Percentiles rank a stretch among this genome's conserved stretches.
These are phyloP conservation scores for Aspergillus incahuasiensis DNA, from an alignment of 495 filamentous ascomycete species.

Conservation along the genomic window DNA sequence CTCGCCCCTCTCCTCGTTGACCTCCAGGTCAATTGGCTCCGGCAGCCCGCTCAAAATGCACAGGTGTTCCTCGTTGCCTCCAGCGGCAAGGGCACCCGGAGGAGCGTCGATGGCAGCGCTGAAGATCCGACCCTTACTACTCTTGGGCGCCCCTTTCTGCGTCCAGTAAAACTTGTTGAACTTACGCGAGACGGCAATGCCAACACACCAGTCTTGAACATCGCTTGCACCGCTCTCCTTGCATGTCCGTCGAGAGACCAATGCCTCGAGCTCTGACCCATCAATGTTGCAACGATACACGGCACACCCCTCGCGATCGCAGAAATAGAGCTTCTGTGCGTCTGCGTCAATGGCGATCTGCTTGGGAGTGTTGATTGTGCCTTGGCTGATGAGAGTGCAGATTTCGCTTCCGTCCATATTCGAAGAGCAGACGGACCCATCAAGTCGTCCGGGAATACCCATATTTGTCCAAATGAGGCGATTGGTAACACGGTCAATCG, in stretches of 20 bases:
- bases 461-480: constrained; percentile 54
- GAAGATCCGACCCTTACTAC: constrained; percentile 42
- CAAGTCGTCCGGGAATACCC: constrained; percentile 34
- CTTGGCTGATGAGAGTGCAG: constrained; percentile 31
- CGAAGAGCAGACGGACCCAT: constrained; percentile 43
- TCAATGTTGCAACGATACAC: constrained; percentile 45
- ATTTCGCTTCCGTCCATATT: constrained; percentile 43
- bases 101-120: constrained; percentile 36
- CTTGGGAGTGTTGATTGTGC: constrained; percentile 47
- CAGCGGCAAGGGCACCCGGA: constrained; percentile 20
- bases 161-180: constrained; percentile 50
- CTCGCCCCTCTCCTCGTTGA: constrained; percentile 33
- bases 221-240: constrained; percentile 24
- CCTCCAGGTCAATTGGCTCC: constrained; percentile 52
- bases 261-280: constrained; percentile 38
- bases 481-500: constrained; percentile 25
- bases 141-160: constrained; percentile 51
- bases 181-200: constrained; percentile 37
- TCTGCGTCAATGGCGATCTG: constrained; percentile 38
- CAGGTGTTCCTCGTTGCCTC: constrained; percentile 38
- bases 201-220: constrained; percentile 45
- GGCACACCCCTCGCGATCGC: constrained; percentile 50
- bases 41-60: constrained; percentile 38
- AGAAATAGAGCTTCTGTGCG: constrained; percentile 42
- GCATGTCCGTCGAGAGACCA: constrained; percentile 31